These are phyloP conservation scores for Rhododendron vialii DNA, from an alignment of 148 eudicot genomes.

Conservation along the genomic window DNA sequence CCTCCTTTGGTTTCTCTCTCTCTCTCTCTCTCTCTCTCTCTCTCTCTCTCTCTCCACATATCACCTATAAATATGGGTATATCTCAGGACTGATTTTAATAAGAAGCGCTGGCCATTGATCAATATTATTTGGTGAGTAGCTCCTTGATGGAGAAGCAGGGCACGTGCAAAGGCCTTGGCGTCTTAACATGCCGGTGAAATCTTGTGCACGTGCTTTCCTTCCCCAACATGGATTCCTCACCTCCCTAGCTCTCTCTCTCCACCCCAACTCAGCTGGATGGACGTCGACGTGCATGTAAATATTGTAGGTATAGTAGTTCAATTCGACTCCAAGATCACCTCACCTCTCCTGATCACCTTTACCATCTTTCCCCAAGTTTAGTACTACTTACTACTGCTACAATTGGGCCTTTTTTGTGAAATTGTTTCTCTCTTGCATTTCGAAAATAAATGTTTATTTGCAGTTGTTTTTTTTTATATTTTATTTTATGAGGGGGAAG, in stretches of 20 bases:
- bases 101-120: neutral
- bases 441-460: too few relatives aligned
- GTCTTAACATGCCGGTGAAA: neutral
- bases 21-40: neutral
- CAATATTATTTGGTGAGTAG: slow-evolving; percentile 6
- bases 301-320: neutral
- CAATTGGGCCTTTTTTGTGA: neutral
- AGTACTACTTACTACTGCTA: neutral
- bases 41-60: neutral
- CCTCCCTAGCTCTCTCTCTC: neutral
- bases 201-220: slow-evolving; percentile 52
- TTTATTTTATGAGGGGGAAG: neutral
- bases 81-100: neutral
- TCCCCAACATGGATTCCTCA: slow-evolving; percentile 50
- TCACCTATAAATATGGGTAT: neutral
- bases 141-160: slow-evolving; percentile 33
- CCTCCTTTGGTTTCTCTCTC: neutral
- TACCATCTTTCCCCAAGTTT: neutral
- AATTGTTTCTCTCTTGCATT: neutral
- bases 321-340: neutral
- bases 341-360: too few relatives aligned
- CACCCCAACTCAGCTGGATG: neutral
- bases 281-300: neutral
- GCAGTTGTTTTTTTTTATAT: too few relatives aligned
- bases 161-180: slow-evolving; percentile 23